Base-by-base conservation (phyloP, 2,329 filamentous ascomycete genomes). In the Dryadomyces sulphureus region DNA sequence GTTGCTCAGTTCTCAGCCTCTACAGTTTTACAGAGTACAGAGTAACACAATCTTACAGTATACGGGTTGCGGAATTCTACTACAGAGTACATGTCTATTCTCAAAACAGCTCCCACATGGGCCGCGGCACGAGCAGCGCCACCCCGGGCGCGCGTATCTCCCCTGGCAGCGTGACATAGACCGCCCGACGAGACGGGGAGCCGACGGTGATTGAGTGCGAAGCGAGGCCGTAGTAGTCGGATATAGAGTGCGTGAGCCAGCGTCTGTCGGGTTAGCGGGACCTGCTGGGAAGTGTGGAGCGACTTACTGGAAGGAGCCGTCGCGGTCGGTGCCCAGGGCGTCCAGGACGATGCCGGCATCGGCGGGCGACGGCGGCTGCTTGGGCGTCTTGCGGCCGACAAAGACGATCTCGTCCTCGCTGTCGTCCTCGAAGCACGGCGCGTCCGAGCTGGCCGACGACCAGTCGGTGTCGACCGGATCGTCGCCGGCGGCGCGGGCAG, bases 341-440 rank as follows among this genome's bases (percentile, higher is more conserved):
- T 95, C 85, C 60, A 94, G 88, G 8, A 96, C 73, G 66, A 94
- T 65, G 12, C 72, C 73, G n/a, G 65, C 61, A 46, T 73, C 67
- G n/a, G 68, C 59, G 53, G 78, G 79, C 58, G 20, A 16, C 20
- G 20, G 21, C 16, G 68, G 59, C 53, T 78, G 79, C 58, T 82
- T 35, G 41, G 16, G 20, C 12, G 14, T 19, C 61, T 66, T 67
- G 85, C 62, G 75, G 60, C 79, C 81, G 5, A 93, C 79, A 60
- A 95, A 95, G 11, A 95, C 88, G 53, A 95, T 87, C 64, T 94
- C 87, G 51, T 94, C 89, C 50, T 94, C 89, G 21, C 94, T 88
- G 50, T 93, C 87, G 25, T 77, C 72, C 25, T 62, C 63, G 52
- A 48, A 47, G 25, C 27, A 36, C 14, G 38, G 41, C 16, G 30